phyloP scores from a whole-genome alignment of 1,139 yeast species.

The Sugiyamaella castrensis region DNA sequence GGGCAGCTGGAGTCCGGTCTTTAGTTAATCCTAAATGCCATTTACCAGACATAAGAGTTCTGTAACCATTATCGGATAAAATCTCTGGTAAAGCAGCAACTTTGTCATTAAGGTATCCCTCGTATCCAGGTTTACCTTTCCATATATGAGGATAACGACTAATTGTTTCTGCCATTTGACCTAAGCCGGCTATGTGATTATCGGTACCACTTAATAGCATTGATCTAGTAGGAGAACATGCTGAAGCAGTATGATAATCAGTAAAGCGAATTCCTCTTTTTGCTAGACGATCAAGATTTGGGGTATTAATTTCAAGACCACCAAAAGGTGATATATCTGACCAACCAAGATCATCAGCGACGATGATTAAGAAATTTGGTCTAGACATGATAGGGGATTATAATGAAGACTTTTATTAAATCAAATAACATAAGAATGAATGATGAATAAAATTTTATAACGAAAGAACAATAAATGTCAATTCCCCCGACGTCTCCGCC shows the following conservation, averaged over 20 bases:
- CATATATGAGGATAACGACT: constrained; percentile 41
- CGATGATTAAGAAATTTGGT: constrained; percentile 51
- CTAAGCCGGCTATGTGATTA: constrained; percentile 59
- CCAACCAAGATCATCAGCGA: constrained; percentile 62
- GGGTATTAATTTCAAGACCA: constrained; percentile 53
- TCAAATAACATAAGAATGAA: too few species aligned
- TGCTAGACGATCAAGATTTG: constrained; percentile 49
- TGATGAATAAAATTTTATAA: too few species aligned
- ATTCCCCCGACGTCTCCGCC: too few species aligned
- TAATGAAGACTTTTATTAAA: too few species aligned
- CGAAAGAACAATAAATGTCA: too few species aligned
- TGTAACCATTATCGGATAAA: constrained; percentile 48
- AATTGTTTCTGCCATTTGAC: constrained; percentile 56
- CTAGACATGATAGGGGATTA: neutral
- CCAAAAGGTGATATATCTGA: constrained; percentile 58
- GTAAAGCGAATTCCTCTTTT: constrained; percentile 48
- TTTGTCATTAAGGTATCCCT: constrained; percentile 51
- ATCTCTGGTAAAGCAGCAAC: constrained; percentile 56
- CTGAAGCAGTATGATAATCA: constrained; percentile 62
- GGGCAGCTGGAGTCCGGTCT: constrained; percentile 50
- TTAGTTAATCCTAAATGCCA: constrained; percentile 55
- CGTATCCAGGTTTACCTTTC: constrained; percentile 52
- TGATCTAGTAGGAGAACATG: constrained; percentile 63
- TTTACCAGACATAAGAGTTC: constrained; percentile 53
- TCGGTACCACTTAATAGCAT: constrained; percentile 62